Evolutionary conservation across 2,329 filamentous ascomycete species (phyloP), one percentile per base, ranked within the genome.

Genomic region (Fusarium tjaetaba): DNA sequence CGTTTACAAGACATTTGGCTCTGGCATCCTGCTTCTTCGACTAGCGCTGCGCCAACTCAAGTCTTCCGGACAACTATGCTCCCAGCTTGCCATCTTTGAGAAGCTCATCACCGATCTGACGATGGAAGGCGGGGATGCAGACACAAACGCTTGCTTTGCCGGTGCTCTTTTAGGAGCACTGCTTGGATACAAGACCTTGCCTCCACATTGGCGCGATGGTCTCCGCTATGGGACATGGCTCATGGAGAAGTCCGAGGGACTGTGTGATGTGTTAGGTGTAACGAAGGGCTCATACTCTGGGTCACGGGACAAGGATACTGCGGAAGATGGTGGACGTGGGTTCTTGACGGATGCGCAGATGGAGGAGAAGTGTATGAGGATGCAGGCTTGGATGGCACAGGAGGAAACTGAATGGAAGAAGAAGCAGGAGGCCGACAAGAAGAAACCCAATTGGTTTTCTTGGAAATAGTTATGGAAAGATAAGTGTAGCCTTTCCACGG

Each of bases 101-200:
- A 77, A 81, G 11, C 78, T 87, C 16, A 85, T 88, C 18, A 85
- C 84, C 0, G 81, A 85, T 11, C 80, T 89, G 20, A 82, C 86
- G 41, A 86, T 88, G 85, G 81, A 84, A 41, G 87, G 85, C 4
- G 87, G 87, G 1, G 87, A 89, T 68, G 86, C 87, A 7, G 87
- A 88, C 68, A 88, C 87, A 2, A 88, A 89, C 66, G 86, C 86
- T 11, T 87, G 85, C 49, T 86, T 86, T 60, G 86, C 86, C 0
- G 87, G 86, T 1, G 85, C 86, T 1, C 78, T 89, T 1, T 70
- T 88, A 2, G 87, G 87, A 1, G 83, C 82, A 1, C 85, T 84
- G 45, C 72, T 88, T 4, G 87, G 87, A 20, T 86, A 85, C 75
- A 82, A 80, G 45, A 78, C 79, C 4, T 78, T 89, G 8, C 86